A percentile compares a stretch with the other conserved stretches of the same genome.
Evolutionary conservation across 352 stramenopile genomes (phyloP).

Genomic region (Pythium scleroteichum): DNA sequence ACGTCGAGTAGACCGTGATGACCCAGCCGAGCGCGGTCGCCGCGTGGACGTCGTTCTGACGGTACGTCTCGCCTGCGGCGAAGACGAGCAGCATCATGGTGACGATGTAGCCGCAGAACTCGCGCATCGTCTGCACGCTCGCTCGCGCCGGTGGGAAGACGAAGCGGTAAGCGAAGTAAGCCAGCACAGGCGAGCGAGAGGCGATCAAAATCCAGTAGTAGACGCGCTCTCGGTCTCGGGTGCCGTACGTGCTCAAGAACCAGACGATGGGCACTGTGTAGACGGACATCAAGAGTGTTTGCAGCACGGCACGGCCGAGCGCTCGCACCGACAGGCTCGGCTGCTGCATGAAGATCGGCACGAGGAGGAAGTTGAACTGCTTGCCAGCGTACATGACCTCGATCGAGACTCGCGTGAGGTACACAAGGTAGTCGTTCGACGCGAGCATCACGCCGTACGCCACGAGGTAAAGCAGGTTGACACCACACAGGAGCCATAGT

Average conservation of each 20-base stretch:
- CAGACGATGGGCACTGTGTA: conserved; percentile 59
- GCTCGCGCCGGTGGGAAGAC: conserved; percentile 41
- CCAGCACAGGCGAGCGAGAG: conserved; percentile 31
- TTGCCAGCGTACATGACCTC: conserved; percentile 54
- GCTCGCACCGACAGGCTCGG: conserved; percentile 55
- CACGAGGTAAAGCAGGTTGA: conserved; percentile 35
- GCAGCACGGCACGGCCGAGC: conserved; percentile 36
- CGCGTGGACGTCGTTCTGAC: conserved; percentile 20
- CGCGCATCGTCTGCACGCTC: conserved; percentile 41
- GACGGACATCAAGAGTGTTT: conserved; percentile 41
- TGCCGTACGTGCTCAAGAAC: conserved; percentile 23
- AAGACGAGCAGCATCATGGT: conserved; percentile 44
- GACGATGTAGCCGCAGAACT: conserved; percentile 53
- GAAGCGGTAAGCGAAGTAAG: conserved; percentile 42
- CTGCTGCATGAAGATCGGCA: conserved; percentile 59
- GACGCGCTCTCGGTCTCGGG: neutral
- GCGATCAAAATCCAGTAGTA: conserved; percentile 40
- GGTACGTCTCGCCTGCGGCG: conserved; percentile 37
- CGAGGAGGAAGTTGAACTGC: conserved; percentile 52
- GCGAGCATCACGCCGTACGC: conserved; percentile 27
- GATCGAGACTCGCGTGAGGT: conserved; percentile 16
- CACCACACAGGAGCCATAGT: conserved; percentile 48
- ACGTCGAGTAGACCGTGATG: conserved; percentile 43
- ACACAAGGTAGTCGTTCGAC: conserved; percentile 32
- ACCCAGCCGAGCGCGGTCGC: conserved; percentile 34